These are phyloP conservation scores for Saksenaea oblongispora DNA, from an alignment of 371 early-diverging fungal genomes.

Conservation along the genomic window DNA sequence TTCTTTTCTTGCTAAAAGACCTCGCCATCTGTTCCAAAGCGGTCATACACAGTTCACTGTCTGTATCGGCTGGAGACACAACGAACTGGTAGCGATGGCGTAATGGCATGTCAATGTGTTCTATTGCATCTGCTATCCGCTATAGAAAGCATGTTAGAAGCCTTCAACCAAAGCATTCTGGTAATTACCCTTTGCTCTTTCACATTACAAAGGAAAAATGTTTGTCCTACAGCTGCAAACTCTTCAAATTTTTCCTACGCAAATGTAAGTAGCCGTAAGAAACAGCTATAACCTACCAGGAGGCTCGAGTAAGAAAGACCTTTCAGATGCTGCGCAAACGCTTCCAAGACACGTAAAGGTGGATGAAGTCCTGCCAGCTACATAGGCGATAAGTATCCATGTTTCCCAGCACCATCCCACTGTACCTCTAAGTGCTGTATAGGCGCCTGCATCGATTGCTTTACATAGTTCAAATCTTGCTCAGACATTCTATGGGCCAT, in stretches of 20 bases:
- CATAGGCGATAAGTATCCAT: not conserved
- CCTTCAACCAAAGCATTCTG: not conserved
- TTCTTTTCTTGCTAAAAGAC: slow-evolving; percentile 36
- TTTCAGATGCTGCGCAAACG: slow-evolving; percentile 76
- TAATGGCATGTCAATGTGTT: slow-evolving; percentile 59
- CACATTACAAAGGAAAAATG: slow-evolving; percentile 81
- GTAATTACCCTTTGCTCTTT: slow-evolving; percentile 55
- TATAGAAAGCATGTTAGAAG: slow-evolving; percentile 9
- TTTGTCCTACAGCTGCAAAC: slow-evolving; percentile 62
- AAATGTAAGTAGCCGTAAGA: slow-evolving; percentile 10
- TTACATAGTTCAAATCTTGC: slow-evolving; percentile 32
- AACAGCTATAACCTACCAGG: slow-evolving; percentile 44
- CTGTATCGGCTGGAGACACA: slow-evolving; percentile 62
- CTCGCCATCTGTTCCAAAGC: slow-evolving; percentile 37
- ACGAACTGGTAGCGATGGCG: slow-evolving; percentile 68
- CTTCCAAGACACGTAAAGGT: slow-evolving; percentile 76
- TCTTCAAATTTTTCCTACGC: slow-evolving; percentile 67
- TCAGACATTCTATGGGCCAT: slow-evolving; percentile 23
- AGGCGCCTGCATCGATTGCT: slow-evolving; percentile 32
- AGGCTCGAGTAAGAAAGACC: slow-evolving; percentile 61
- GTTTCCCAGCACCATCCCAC: not conserved
- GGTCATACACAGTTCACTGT: slow-evolving; percentile 28
- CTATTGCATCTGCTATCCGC: slow-evolving; percentile 66
- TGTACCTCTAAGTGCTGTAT: slow-evolving; percentile 33
- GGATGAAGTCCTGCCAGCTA: slow-evolving; percentile 84